These are phyloP conservation scores for Viola pubescens DNA, from an alignment of 441 rosid species.

Conservation along the genomic window DNA sequence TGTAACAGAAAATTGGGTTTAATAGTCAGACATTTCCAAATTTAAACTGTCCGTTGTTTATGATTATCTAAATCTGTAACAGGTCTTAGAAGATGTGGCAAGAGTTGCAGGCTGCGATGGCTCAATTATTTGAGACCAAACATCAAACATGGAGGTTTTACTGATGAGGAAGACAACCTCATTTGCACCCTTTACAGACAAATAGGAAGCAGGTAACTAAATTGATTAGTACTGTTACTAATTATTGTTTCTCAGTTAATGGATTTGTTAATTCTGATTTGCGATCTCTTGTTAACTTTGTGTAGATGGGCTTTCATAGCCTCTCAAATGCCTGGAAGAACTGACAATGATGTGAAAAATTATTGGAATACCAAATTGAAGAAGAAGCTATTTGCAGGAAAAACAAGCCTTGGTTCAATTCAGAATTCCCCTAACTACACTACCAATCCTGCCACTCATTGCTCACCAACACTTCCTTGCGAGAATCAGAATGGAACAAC, in stretches of 20 bases:
- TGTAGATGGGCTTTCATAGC: constrained; percentile 23
- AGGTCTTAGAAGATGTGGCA: constrained; percentile 57
- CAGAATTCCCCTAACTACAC: background rate
- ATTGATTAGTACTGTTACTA: background rate
- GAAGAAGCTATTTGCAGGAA: constrained; percentile 22
- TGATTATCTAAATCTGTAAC: background rate
- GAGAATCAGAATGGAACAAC: constrained; percentile 3
- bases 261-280: background rate
- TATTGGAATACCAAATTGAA: constrained; percentile 24
- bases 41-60: too few relatives aligned
- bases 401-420: constrained; percentile 10
- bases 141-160: constrained; percentile 53
- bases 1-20: too few relatives aligned
- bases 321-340: constrained; percentile 23
- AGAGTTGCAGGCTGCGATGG: constrained; percentile 59
- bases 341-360: constrained; percentile 25
- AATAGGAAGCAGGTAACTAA: constrained; percentile 44
- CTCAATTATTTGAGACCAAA: constrained; percentile 52
- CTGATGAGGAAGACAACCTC: constrained; percentile 41
- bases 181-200: constrained; percentile 37
- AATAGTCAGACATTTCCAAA: too few relatives aligned
- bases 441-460: background rate
- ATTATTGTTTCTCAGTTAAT: background rate
- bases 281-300: constrained; percentile 5
- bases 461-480: constrained; percentile 6